Conservation (phyloP, 202 grass and related monocot species). For the Panicum hallii region DNA sequence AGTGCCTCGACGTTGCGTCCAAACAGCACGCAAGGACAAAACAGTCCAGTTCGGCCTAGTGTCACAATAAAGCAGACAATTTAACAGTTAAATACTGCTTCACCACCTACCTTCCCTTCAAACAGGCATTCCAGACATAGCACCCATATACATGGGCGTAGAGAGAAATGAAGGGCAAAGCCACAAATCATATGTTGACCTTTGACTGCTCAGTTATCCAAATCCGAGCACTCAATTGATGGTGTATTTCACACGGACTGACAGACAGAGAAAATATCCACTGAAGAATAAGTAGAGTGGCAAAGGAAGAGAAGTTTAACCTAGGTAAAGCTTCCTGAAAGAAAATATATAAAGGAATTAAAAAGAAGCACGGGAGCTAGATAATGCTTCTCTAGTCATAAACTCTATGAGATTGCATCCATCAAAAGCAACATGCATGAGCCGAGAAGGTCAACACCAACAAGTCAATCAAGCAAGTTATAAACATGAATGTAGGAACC, state of each 20-base stretch:
- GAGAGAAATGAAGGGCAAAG: background rate
- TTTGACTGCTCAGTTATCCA: background rate
- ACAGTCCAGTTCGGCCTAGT: constrained; percentile 81
- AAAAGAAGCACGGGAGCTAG: background rate
- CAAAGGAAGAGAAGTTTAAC: background rate
- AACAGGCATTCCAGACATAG: constrained; percentile 28
- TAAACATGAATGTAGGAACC: background rate
- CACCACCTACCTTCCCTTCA: background rate
- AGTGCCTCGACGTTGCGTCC: constrained; percentile 85
- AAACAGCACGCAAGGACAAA: constrained; percentile 91
- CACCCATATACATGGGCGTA: background rate
- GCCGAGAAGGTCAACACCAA: background rate
- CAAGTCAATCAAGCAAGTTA: background rate
- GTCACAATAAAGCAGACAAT: background rate
- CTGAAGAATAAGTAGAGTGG: background rate
- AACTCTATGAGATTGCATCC: background rate
- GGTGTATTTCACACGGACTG: background rate
- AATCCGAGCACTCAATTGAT: background rate
- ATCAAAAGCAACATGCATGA: background rate
- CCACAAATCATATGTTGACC: background rate
- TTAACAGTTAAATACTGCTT: constrained; percentile 22
- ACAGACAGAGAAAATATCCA: background rate
- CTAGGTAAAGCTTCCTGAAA: constrained; percentile 13
- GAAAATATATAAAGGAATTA: background rate
- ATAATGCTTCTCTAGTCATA: background rate